Percentiles rank a stretch among this genome's conserved stretches.
These are phyloP conservation scores for Microbotryum scabiosae DNA, from an alignment of 1,284 basidiomycete species.

Conservation along the genomic window DNA sequence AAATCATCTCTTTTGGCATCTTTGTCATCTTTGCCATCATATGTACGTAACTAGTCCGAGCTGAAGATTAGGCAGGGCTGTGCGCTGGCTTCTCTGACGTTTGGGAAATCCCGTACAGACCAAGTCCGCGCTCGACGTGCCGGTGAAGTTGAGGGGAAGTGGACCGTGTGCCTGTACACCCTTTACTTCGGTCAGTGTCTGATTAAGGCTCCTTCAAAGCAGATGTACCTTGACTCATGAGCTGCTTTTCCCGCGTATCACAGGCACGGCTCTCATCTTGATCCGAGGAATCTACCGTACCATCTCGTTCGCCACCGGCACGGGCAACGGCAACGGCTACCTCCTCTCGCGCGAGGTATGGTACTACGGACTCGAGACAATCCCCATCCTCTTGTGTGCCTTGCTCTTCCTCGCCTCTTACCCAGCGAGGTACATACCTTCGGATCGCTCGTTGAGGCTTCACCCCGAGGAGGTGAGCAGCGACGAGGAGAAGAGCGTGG, in stretches of 20 bases:
- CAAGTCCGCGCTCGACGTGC: slow-evolving; percentile 16
- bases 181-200: slow-evolving; percentile 24
- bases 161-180: slow-evolving; percentile 23
- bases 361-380: slow-evolving; percentile 24
- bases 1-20: slow-evolving; percentile 25
- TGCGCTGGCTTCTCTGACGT: too few relatives aligned
- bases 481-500: background rate
- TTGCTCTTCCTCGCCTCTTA: slow-evolving; percentile 9
- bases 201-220: too few relatives aligned
- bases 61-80: background rate
- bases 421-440: slow-evolving; percentile 30
- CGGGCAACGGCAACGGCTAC: slow-evolving; percentile 9
- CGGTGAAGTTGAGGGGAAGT: slow-evolving; percentile 9
- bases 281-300: slow-evolving; percentile 24
- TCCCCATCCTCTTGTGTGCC: slow-evolving; percentile 14
- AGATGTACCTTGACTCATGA: too few relatives aligned
- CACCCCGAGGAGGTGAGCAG: background rate
- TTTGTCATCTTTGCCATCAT: slow-evolving; percentile 19
- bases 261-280: background rate
- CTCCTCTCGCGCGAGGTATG: slow-evolving; percentile 18
- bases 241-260: too few relatives aligned
- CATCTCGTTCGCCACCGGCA: slow-evolving; percentile 21
- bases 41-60: background rate
- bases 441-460: slow-evolving; percentile 38
- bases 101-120: background rate